Base-by-base conservation (phyloP, 179 eudicot genomes). In the Patellifolia procumbens region DNA sequence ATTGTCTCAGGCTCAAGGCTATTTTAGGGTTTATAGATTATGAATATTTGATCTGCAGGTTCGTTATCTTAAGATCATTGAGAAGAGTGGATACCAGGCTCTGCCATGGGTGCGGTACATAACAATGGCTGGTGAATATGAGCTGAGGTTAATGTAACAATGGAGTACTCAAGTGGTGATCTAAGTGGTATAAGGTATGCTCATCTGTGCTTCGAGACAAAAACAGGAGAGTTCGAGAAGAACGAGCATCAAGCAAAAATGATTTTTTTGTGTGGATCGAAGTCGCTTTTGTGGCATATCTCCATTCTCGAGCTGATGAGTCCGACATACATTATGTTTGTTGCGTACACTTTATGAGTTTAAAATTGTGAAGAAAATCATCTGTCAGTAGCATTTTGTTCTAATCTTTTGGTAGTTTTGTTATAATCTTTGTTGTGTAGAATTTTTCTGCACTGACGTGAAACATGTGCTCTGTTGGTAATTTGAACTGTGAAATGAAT, bases 91-190 rank as follows among this genome's bases (percentile, higher is more conserved):
- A 71, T 90, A 90, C 72, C 97, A 92, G 80, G 95, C 97, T 43
- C 90, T 92, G 55, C 97, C 97, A 11, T 89, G 97, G 95, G 97
- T 92, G 80, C 84, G 95, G 82, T 90, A 90, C 82, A 89, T 89
- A 74, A 90, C 97, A 37, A 89, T 84, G 91, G 97, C 95, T 6
- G 95, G 97, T 16, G 95, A 92, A 70, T 92, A 92, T 72, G 95
- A 91, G 83, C 82, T 92, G 72, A 85, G 97, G 81, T 86, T 91
- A 32, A 74, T 87, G 68, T 91, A 80, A 58, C 76, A 32, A 13
- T 24, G 39, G 45, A 16, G n/a, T 46, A n/a, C 32, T 53, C 72
- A 76, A 70, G 34, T 58, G 46, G 29, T 56, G 74, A 72, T 52
- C 49, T 67, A 63, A 75, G 24, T 28, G 59, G 56, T 55, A n/a